Conservation (phyloP, 345 rosid genomes). For the Hypericum perforatum region DNA sequence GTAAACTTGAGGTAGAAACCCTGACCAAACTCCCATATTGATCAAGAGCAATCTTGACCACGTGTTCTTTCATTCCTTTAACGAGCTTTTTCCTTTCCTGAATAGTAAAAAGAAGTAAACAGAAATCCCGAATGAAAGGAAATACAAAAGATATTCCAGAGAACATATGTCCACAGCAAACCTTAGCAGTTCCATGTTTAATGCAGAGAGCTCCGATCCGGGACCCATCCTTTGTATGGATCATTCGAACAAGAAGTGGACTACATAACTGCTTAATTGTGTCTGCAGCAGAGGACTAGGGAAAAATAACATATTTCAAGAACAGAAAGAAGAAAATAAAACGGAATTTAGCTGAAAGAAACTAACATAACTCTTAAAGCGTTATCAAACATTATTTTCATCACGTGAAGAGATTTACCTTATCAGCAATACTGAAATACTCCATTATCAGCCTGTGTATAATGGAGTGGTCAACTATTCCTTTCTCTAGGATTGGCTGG, state of each 20-base stretch:
- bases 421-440: slow-evolving; percentile 67
- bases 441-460: slow-evolving; percentile 69
- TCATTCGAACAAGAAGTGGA: slow-evolving; percentile 79
- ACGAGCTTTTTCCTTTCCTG: slow-evolving; percentile 90
- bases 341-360: neutral
- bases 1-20: slow-evolving; percentile 5
- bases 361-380: slow-evolving; percentile 3
- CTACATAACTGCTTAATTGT: slow-evolving; percentile 68
- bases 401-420: slow-evolving; percentile 35
- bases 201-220: slow-evolving; percentile 70
- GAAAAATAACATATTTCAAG: slow-evolving; percentile 16
- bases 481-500: slow-evolving; percentile 93
- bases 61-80: slow-evolving; percentile 70
- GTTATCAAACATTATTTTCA: neutral
- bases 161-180: slow-evolving; percentile 9
- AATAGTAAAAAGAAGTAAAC: slow-evolving; percentile 5
- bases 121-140: slow-evolving; percentile 2
- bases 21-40: slow-evolving; percentile 74
- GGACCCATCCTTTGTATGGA: slow-evolving; percentile 91
- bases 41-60: slow-evolving; percentile 56
- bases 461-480: slow-evolving; percentile 82
- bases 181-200: slow-evolving; percentile 96
- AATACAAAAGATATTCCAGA: neutral
- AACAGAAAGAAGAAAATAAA: slow-evolving; percentile 3
- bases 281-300: slow-evolving; percentile 72